Base-by-base conservation (phyloP, 2,329 filamentous ascomycete species). In the Colletotrichum echinochloae region DNA sequence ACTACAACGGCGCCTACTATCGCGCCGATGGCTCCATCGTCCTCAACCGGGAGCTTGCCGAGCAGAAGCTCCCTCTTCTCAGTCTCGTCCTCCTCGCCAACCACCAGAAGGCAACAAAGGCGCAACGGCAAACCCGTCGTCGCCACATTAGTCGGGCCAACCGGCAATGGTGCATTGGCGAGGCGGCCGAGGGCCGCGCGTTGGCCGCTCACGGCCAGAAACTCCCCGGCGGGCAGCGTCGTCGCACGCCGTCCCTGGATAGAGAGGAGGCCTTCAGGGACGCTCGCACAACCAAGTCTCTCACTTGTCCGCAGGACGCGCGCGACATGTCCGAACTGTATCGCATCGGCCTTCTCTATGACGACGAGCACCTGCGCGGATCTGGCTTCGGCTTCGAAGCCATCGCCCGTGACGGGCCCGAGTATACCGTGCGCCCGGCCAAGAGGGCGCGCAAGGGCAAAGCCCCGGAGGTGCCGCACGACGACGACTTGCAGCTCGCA, bases 201-300 rank as follows among this genome's bases (percentile, higher is more conserved):
- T 77, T 83, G 23, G 82, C 82, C 1, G 75, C 74, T 23, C 80
- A 79, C 67, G 72, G 75, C 48, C 71, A 80, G n/a, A 75, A 76
- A n/a, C 76, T 83, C 3, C 82, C 82, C 2, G 77, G 79, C 39
- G 82, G 84, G 69, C 18, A 77, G 80, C 33, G 70, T 71, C n/a
- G 63, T 39, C 66, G 69, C 7, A 63, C 79, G 81, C 11, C 77
- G 76, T 11, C 84, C 0, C 79, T 86, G 28, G 83, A 84, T 72
- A 78, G 84, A 12, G 81, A 86, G 73, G 83, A 85, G 52, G 84
- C 84, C 7, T 86, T 86, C 49, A 78, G 81, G 54, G 83, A 84
- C 55, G 76, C 77, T 5, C 77, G 77, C 26, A 85, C 83, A 0
- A 72, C 77, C 60, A 83, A 80, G 76, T 37, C 35, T 1, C 35